Base-by-base conservation (phyloP, 768 basidiomycete genomes). In the Pisolithus sp. region DNA sequence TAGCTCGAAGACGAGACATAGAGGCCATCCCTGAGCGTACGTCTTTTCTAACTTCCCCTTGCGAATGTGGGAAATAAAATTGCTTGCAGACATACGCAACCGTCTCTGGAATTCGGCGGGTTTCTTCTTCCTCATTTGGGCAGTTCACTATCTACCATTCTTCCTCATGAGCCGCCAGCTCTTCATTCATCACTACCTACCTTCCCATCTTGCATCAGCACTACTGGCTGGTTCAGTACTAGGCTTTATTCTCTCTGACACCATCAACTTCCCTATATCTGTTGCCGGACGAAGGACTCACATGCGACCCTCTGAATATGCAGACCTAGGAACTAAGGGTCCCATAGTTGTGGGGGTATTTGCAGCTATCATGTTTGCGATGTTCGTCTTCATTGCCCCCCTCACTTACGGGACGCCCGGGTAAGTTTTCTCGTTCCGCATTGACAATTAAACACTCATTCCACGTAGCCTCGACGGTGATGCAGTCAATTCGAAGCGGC, bases 101-200 rank as follows among this genome's bases (percentile, higher is more conserved):
- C 85, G 96, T 34, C 76, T 98, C 10, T 91, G 93, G 83, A 94
- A 98, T 65, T 93, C 93, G 43, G 82, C 89, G 23, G 93, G 95
- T 20, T 96, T 97, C 77, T 98, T 99, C 82, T 71, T 93, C 49
- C 73, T 93, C 28, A 81, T 95, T 23, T 99, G 96, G 96, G 86
- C 79, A 12, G 90, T 89, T 50, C 96, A 99, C 68, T 99, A 96
- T 72, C 73, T 87, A 63, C 96, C 96, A 6, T 99, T 98, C 80
- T 99, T 91, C 84, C 77, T 97, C 24, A 95, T 99, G 92, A 86
- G 79, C 63, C 89, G 96, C 37, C 96, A 99, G 63, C 77, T 94
- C 40, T 99, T 99, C 78, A 74, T 99, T 23, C 96, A 99, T 67
- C 94, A 96, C 68, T 99, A 99, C 68, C 84, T 99, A 4, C 95